phyloP scores from a whole-genome alignment of 148 eudicot species.

The Rhododendron vialii region DNA sequence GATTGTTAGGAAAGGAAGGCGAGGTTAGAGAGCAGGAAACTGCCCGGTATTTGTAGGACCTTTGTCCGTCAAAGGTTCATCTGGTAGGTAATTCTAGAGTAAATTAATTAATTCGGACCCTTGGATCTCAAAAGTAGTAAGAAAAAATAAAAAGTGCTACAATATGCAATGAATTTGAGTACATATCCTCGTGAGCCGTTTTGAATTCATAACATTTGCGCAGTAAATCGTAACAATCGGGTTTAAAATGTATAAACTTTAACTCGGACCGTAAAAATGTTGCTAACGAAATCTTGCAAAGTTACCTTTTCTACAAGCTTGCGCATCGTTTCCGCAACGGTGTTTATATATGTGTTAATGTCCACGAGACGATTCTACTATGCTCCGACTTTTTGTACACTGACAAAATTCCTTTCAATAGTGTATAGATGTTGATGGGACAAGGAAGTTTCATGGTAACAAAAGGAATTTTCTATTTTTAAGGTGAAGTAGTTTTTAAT shows the following conservation, averaged over 20 bases:
- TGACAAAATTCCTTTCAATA: not conserved
- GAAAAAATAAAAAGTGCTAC: not conserved
- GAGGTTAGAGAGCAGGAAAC: not conserved
- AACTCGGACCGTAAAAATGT: too few species aligned
- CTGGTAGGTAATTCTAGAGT: not conserved
- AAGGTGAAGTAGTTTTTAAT: too few species aligned
- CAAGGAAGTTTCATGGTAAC: not conserved
- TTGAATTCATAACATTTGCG: not conserved
- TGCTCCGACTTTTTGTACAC: not conserved
- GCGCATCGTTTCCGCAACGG: not conserved
- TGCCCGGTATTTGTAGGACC: not conserved
- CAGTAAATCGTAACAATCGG: not conserved
- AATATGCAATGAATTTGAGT: not conserved
- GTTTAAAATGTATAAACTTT: not conserved
- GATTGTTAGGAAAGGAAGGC: not conserved
- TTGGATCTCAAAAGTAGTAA: not conserved
- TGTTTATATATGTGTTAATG: not conserved
- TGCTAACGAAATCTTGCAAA: not conserved
- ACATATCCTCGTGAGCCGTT: not conserved
- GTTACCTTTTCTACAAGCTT: not conserved
- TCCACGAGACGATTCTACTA: not conserved
- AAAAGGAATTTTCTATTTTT: not conserved
- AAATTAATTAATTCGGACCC: not conserved
- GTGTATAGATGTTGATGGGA: not conserved
- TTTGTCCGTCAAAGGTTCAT: not conserved